phyloP scores from a whole-genome alignment of 441 rosid genomes.

The Jatropha podagrica region DNA sequence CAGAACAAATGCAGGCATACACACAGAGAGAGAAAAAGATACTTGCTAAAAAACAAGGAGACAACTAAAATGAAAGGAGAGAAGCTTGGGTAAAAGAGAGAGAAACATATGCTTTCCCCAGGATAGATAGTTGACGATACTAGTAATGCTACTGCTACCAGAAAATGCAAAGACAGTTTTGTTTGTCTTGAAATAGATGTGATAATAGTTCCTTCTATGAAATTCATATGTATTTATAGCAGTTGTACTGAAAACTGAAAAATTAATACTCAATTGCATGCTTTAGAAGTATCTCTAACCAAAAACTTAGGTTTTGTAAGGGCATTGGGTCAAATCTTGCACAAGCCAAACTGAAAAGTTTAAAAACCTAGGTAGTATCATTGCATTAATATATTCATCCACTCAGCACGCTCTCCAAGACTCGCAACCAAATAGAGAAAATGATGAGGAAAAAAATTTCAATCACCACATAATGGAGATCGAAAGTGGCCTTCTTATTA shows the following conservation, averaged over 20 bases:
- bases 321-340: background rate
- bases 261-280: background rate
- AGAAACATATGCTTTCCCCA: background rate
- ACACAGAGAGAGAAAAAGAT: background rate
- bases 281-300: background rate
- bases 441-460: background rate
- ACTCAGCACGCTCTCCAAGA: background rate
- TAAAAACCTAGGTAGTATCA: background rate
- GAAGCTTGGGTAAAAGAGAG: background rate
- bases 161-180: background rate
- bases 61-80: constrained; percentile 3
- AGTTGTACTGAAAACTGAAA: background rate
- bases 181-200: background rate
- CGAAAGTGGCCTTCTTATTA: background rate
- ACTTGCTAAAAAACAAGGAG: background rate
- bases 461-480: background rate
- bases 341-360: background rate
- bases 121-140: too few relatives aligned
- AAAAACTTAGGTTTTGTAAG: background rate
- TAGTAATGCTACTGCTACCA: background rate
- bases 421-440: too few relatives aligned
- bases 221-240: background rate
- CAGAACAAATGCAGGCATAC: background rate
- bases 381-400: background rate
- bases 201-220: background rate